Percentiles rank a stretch among this genome's conserved stretches.
Evolutionary conservation across 2,329 filamentous ascomycete species (phyloP).

Genomic region (Diaporthe amygdali): DNA sequence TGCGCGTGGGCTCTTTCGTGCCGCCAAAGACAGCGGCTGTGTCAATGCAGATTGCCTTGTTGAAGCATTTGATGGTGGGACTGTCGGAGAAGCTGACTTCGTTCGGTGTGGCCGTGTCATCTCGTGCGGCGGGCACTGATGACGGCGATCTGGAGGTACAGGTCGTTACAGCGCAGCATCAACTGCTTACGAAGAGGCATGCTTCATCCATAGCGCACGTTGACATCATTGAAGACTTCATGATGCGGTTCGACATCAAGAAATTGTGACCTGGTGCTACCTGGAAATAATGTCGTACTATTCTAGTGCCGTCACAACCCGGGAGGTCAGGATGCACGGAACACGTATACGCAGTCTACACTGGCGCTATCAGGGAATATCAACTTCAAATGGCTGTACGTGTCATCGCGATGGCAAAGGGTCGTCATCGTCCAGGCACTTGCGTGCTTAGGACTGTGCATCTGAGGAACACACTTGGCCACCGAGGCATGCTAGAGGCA

Average conservation of each 20-base stretch:
- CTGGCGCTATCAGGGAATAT: too few relatives aligned
- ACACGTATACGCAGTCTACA: too few relatives aligned
- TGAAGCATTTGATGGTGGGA: slow-evolving; percentile 37
- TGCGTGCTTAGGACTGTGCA: too few relatives aligned
- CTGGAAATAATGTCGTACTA: not conserved
- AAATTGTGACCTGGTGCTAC: not conserved
- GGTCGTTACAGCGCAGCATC: slow-evolving; percentile 7
- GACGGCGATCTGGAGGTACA: not conserved
- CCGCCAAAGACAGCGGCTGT: slow-evolving; percentile 38
- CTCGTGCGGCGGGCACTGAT: not conserved
- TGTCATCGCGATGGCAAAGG: too few relatives aligned
- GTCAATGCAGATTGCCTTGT: slow-evolving; percentile 38
- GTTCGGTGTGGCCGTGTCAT: not conserved
- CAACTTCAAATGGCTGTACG: too few relatives aligned
- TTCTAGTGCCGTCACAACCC: not conserved
- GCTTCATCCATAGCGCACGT: not conserved
- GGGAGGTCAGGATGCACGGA: not conserved
- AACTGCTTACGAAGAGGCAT: slow-evolving; percentile 5
- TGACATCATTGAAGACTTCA: slow-evolving; percentile 2
- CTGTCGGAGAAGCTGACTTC: slow-evolving; percentile 25
- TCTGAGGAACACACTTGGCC: not conserved
- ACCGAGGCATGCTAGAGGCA: not conserved
- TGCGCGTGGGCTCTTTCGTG: slow-evolving; percentile 45
- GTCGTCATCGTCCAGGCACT: too few relatives aligned
- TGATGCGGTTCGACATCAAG: not conserved